Evolutionary conservation across 1,139 yeast genomes (phyloP).

Genomic region (Candida labiduridarum): DNA sequence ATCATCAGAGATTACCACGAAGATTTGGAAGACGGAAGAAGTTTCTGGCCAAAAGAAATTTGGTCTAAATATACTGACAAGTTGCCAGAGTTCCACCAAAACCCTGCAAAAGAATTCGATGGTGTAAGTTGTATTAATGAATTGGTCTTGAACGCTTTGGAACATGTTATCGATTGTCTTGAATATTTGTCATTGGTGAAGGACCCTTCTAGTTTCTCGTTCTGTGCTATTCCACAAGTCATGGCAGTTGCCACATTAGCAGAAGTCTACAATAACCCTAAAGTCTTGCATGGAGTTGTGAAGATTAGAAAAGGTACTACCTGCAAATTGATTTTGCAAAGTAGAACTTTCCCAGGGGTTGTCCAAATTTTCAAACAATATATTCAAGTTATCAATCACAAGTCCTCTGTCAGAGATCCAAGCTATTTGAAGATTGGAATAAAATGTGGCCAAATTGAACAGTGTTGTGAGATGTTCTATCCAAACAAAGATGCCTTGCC

Average conservation of each 20-base stretch:
- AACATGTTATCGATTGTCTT: conserved; percentile 77
- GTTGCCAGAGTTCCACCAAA: conserved; percentile 58
- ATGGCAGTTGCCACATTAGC: conserved; percentile 97
- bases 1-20: conserved; percentile 95
- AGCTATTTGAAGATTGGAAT: conserved; percentile 83
- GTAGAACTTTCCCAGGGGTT: conserved; percentile 77
- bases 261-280: conserved; percentile 78
- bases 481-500: conserved; percentile 47
- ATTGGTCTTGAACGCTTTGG: conserved; percentile 76
- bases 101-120: conserved; percentile 39
- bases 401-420: conserved; percentile 80
- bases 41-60: conserved; percentile 95
- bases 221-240: conserved; percentile 97
- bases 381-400: conserved; percentile 74
- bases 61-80: conserved; percentile 81
- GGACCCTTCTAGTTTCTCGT: conserved; percentile 84
- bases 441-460: conserved; percentile 85
- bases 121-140: conserved; percentile 82
- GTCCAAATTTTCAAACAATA: conserved; percentile 74
- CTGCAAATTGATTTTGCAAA: conserved; percentile 68
- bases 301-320: conserved; percentile 95
- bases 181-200: conserved; percentile 73
- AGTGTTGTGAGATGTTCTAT: conserved; percentile 74
- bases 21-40: conserved; percentile 87
- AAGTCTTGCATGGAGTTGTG: conserved; percentile 69